These are phyloP conservation scores for Salix dunnii DNA, from an alignment of 345 rosid species.

Conservation along the genomic window DNA sequence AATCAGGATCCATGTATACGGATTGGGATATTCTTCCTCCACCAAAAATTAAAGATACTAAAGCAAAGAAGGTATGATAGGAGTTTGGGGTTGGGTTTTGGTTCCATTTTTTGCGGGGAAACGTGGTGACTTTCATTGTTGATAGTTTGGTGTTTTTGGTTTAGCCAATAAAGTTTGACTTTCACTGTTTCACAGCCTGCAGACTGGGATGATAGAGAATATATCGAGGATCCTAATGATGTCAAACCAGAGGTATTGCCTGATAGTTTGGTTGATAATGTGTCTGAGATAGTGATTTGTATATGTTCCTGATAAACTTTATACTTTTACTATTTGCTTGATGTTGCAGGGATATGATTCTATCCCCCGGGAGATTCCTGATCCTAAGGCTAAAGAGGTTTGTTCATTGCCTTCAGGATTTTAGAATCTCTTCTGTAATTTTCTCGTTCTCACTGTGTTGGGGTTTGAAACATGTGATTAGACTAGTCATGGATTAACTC, in stretches of 20 bases:
- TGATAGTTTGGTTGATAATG: not conserved
- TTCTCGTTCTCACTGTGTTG: not conserved
- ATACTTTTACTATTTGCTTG: slow-evolving; percentile 1
- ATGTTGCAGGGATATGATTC: slow-evolving; percentile 42
- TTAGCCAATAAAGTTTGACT: not conserved
- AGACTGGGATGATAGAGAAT: slow-evolving; percentile 93
- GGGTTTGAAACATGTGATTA: not conserved
- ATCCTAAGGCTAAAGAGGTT: slow-evolving; percentile 42
- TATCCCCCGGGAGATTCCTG: slow-evolving; percentile 40
- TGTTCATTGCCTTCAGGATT: not conserved
- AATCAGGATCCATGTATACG: slow-evolving; percentile 82
- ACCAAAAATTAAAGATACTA: slow-evolving; percentile 58
- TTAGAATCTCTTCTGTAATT: not conserved
- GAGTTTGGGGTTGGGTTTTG: not conserved
- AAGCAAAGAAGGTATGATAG: slow-evolving; percentile 67
- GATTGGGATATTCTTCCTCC: slow-evolving; percentile 99
- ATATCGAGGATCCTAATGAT: slow-evolving; percentile 74
- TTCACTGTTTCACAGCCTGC: slow-evolving; percentile 50
- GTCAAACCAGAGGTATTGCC: slow-evolving; percentile 71
- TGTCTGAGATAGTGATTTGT: slow-evolving; percentile 2
- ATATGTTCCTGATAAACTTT: slow-evolving; percentile 9
- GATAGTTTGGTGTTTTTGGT: not conserved
- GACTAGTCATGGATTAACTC: not conserved
- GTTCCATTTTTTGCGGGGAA: not conserved
- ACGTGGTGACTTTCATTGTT: not conserved